These are phyloP conservation scores for Lentinus tigrinus DNA, from an alignment of 768 basidiomycete genomes.

Conservation along the genomic window DNA sequence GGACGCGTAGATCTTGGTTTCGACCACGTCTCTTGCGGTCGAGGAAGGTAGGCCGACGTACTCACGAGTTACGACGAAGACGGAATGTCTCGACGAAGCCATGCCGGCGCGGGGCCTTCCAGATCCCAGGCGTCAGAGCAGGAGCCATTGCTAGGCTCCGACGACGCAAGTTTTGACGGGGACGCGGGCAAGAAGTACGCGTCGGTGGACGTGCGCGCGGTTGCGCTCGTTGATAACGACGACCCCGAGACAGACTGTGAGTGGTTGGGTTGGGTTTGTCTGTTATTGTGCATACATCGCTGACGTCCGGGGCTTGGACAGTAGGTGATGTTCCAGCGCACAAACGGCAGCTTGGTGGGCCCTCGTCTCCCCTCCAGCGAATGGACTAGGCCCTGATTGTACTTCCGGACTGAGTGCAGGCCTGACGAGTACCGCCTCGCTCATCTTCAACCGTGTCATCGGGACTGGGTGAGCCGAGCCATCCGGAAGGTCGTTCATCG, in stretches of 20 bases:
- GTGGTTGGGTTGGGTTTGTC: not conserved
- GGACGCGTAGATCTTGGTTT: too few relatives aligned
- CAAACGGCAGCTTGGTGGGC: slow-evolving; percentile 52
- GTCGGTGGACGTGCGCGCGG: slow-evolving; percentile 5
- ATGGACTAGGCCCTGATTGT: too few relatives aligned
- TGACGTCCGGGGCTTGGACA: not conserved
- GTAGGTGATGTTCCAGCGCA: slow-evolving; percentile 47
- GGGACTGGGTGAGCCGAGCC: slow-evolving; percentile 54
- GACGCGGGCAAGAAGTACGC: slow-evolving; percentile 9
- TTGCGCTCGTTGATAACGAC: not conserved
- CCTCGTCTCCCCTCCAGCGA: too few relatives aligned
- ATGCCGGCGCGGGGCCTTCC: not conserved
- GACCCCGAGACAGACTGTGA: not conserved
- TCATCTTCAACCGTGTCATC: slow-evolving; percentile 77
- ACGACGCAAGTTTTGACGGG: not conserved
- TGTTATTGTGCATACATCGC: not conserved
- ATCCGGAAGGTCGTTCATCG: not conserved
- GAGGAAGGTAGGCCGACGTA: too few relatives aligned
- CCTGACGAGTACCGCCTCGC: slow-evolving; percentile 42
- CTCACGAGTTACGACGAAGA: too few relatives aligned
- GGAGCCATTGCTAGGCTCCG: slow-evolving; percentile 1
- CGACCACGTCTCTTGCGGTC: too few relatives aligned
- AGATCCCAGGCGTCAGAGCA: not conserved
- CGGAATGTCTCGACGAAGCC: not conserved
- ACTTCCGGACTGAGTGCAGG: slow-evolving; percentile 2